Evolutionary conservation across 2,329 filamentous ascomycete genomes (phyloP), one percentile per base, ranked within the genome.

Genomic region (Zasmidium angulare): DNA sequence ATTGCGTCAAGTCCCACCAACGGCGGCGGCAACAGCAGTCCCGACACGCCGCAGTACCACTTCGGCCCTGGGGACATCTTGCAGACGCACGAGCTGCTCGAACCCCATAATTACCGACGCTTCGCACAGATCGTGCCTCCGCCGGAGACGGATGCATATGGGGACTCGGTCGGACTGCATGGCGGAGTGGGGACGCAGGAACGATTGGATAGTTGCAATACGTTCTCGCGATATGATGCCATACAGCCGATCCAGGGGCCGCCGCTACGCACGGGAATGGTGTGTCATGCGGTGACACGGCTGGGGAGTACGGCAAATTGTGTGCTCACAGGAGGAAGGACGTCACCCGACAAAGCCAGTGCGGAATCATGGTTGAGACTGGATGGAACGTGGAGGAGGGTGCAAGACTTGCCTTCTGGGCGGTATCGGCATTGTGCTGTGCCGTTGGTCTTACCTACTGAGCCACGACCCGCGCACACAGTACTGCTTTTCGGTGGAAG

Each of bases 261-360:
- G 2, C 68, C 69, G 17, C 55, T 73, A 47, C 70, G 75, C 50
- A 60, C 68, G 58, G 72, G 76, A 40, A 68, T 78, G 48, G 88
- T 93, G 80, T 95, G 90, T 66, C 90, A 95, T 72, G 89, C 89
- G 0, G 79, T 92, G 20, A 93, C 89, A 20, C 79, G 85, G 51
- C 71, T 96, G 3, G 82, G 81, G 1, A 76, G 79, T 31, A 70
- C 66, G 4, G 74, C 76, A 21, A 83, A 84, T 17, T 82, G 82
- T 60, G 75, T 97, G 11, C 78, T 96, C 50, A 82, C 85, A 26
- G 93, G 93, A 22, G 93, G 93, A 3, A 84, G 93, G 60, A 81
- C 83, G n/a, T 93, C 91, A 7, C 92, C 93, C 3, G 81, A 86
- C 12, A 82, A 81, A 26, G 86, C 86, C 1, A 78, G 91, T 46